These are phyloP conservation scores for Candida methanosorbosa DNA, from an alignment of 805 yeast genomes.

Conservation along the genomic window DNA sequence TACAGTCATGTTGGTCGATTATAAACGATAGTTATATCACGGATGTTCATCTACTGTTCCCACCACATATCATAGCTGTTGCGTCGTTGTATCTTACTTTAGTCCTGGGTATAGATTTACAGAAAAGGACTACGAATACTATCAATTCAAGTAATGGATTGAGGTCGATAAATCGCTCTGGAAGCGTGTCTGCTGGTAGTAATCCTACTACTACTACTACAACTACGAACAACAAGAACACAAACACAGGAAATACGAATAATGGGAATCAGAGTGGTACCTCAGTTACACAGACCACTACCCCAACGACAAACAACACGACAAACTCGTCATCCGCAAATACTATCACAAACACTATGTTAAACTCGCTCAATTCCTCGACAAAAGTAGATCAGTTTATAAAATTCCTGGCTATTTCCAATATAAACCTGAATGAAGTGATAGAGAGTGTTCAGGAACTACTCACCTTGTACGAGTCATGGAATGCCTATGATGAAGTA, in stretches of 20 bases:
- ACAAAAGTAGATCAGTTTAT: slow-evolving; percentile 16
- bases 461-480: slow-evolving; percentile 69
- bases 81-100: slow-evolving; percentile 76
- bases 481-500: slow-evolving; percentile 80
- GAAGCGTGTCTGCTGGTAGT: too few relatives aligned
- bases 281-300: too few relatives aligned
- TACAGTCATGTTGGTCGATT: slow-evolving; percentile 83
- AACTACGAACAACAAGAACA: slow-evolving; percentile 12
- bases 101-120: too few relatives aligned
- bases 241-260: slow-evolving; percentile 1
- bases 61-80: slow-evolving; percentile 85
- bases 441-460: slow-evolving; percentile 81
- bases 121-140: slow-evolving; percentile 27
- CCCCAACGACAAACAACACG: too few relatives aligned
- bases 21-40: slow-evolving; percentile 86
- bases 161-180: too few relatives aligned
- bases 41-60: slow-evolving; percentile 71
- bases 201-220: too few relatives aligned
- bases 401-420: slow-evolving; percentile 64
- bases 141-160: too few relatives aligned
- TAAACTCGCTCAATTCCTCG: too few relatives aligned
- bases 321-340: too few relatives aligned
- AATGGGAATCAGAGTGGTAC: too few relatives aligned
- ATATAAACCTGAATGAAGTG: slow-evolving; percentile 68
- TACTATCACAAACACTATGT: too few relatives aligned